Conservation (phyloP, 2,329 filamentous ascomycete genomes). For the Arachnopeziza araneosa region DNA sequence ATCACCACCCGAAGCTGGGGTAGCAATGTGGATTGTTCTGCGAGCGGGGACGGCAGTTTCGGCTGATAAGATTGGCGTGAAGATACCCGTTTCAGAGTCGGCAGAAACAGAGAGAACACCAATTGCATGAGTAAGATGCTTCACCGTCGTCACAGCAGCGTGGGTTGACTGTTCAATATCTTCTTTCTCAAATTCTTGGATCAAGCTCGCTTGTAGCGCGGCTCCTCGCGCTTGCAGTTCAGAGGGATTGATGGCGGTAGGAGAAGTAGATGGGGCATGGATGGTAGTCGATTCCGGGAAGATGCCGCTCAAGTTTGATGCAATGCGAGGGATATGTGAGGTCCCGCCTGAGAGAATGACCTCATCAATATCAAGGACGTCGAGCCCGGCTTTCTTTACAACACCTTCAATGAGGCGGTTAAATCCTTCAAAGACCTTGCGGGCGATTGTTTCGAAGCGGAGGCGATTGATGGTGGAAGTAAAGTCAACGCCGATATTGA, state of each 20-base stretch:
- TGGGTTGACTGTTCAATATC: conserved; percentile 97
- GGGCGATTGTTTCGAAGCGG: conserved; percentile 82
- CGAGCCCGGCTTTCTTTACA: conserved; percentile 86
- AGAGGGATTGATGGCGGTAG: conserved; percentile 83
- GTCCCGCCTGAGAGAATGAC: conserved; percentile 90
- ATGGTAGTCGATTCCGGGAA: conserved; percentile 78
- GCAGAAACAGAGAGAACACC: conserved; percentile 68
- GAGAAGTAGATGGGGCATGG: conserved; percentile 73
- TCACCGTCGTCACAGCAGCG: conserved; percentile 88
- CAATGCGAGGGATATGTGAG: conserved; percentile 90
- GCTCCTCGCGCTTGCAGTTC: conserved; percentile 86
- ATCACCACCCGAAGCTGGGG: conserved; percentile 76
- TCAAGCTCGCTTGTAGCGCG: conserved; percentile 88
- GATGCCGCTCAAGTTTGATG: conserved; percentile 68
- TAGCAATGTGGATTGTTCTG: conserved; percentile 71
- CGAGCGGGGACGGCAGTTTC: conserved; percentile 89
- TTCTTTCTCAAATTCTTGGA: conserved; percentile 87
- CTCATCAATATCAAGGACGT: conserved; percentile 89
- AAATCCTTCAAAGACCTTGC: conserved; percentile 84
- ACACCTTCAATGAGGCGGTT: conserved; percentile 77
- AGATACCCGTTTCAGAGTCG: conserved; percentile 58
- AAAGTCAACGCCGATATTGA: conserved; percentile 87
- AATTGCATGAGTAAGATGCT: conserved; percentile 82
- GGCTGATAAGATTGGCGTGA: conserved; percentile 74
- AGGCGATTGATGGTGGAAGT: conserved; percentile 86